A percentile compares a stretch with the other conserved stretches of the same genome.
Conservation (phyloP, 2,329 filamentous ascomycete species). For the Alternaria burnsii region DNA sequence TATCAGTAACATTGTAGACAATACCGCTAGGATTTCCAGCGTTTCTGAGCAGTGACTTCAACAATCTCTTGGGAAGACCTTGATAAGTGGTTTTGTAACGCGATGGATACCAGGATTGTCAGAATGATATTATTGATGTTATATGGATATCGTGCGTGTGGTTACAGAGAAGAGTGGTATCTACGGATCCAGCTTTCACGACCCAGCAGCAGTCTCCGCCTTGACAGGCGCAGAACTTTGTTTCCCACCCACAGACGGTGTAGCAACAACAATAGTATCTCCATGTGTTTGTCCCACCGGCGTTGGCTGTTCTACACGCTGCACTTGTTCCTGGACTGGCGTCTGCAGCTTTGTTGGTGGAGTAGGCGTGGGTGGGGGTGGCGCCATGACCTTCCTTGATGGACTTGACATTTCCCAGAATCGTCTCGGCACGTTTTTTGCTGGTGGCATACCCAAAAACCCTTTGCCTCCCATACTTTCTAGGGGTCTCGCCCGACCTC, state of each 20-base stretch:
- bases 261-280: not conserved
- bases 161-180: not conserved
- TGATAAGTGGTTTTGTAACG: not conserved
- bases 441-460: slow-evolving; percentile 63
- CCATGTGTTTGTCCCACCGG: not conserved
- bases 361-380: not conserved
- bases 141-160: not conserved
- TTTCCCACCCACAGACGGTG: not conserved
- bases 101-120: not conserved
- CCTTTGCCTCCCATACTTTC: slow-evolving; percentile 41
- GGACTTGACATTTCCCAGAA: slow-evolving; percentile 61
- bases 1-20: not conserved
- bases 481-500: slow-evolving; percentile 57
- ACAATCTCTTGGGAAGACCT: not conserved
- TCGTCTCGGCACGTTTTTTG: slow-evolving; percentile 79
- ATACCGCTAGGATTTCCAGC: not conserved
- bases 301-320: not conserved
- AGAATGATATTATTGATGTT: not conserved
- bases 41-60: not conserved
- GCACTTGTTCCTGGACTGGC: not conserved
- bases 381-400: slow-evolving; percentile 19
- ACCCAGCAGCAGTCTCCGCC: not conserved
- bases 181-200: not conserved
- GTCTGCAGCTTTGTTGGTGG: not conserved
- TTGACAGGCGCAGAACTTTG: not conserved